Conservation (phyloP, 2,329 filamentous ascomycete species). For the Cercospora zeae-maydis region DNA sequence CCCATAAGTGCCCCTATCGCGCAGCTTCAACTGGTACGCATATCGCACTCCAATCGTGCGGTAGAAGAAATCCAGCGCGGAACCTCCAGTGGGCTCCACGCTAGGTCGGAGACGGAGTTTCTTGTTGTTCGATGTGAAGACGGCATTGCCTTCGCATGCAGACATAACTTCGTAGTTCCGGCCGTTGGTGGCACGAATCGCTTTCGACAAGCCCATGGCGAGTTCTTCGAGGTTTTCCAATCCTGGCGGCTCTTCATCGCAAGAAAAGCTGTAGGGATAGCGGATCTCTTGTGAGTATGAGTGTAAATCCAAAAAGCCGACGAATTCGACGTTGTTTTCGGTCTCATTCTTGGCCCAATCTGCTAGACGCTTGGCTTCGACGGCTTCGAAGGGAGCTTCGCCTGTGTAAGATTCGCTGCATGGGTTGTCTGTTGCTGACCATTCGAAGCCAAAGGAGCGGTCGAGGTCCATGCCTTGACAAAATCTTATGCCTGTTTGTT, state of each 20-base stretch:
- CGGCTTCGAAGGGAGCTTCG: conserved; percentile 73
- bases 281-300: conserved; percentile 94
- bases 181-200: conserved; percentile 76
- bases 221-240: conserved; percentile 90
- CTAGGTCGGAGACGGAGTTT: conserved; percentile 44
- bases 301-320: conserved; percentile 86
- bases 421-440: conserved; percentile 74
- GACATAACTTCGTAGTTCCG: conserved; percentile 61
- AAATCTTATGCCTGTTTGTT: conserved; percentile 75
- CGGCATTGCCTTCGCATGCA: conserved; percentile 77
- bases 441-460: conserved; percentile 78
- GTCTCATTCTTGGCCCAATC: conserved; percentile 82
- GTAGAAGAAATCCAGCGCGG: conserved; percentile 92
- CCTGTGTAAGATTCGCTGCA: conserved; percentile 91
- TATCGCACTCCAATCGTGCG: conserved; percentile 77
- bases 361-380: conserved; percentile 71
- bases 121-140: conserved; percentile 35
- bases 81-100: conserved; percentile 75
- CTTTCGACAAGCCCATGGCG: conserved; percentile 80
- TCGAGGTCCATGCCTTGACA: conserved; percentile 89
- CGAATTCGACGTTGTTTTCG: conserved; percentile 65
- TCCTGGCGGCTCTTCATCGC: conserved; percentile 71
- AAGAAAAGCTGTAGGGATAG: conserved; percentile 88
- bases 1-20: conserved; percentile 90
- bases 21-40: conserved; percentile 89